phyloP scores from a whole-genome alignment of 2,329 filamentous ascomycete species.

The Paraphoma sp. region DNA sequence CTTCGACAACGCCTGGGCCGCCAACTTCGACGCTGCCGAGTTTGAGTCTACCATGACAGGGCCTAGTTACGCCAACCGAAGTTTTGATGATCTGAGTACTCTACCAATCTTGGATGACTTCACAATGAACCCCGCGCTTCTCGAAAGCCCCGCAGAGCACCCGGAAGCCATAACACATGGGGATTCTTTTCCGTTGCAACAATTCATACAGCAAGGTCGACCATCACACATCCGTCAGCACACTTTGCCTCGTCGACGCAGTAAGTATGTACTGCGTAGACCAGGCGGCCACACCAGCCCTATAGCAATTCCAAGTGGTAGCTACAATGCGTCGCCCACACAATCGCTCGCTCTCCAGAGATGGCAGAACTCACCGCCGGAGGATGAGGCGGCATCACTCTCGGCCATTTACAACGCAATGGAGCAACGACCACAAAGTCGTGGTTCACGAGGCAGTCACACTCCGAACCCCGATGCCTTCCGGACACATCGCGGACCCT shows the following conservation, averaged over 20 bases:
- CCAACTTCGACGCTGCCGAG: neutral
- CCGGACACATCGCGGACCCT: conserved; percentile 49
- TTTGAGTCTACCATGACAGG: neutral
- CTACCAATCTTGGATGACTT: neutral
- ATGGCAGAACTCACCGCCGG: conserved; percentile 70
- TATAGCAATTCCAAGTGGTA: conserved; percentile 12
- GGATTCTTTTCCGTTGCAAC: neutral
- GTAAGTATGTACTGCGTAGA: conserved; percentile 20
- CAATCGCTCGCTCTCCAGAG: conserved; percentile 60
- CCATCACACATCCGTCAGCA: conserved; percentile 6
- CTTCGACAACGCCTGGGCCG: neutral
- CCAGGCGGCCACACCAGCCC: conserved; percentile 10
- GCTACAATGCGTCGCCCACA: neutral
- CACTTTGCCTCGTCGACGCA: conserved; percentile 22
- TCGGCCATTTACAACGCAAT: conserved; percentile 68
- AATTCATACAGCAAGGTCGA: neutral
- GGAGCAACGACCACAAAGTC: conserved; percentile 20
- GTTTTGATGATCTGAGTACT: neutral
- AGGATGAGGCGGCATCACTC: conserved; percentile 68
- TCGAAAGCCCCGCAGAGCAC: neutral
- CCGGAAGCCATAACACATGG: neutral
- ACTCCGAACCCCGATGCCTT: conserved; percentile 23
- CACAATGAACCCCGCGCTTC: neutral
- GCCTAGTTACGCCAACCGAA: neutral
- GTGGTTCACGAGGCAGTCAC: conserved; percentile 27